These are phyloP conservation scores for Solanum dulcamara DNA, from an alignment of 257 asterid species.

Conservation along the genomic window DNA sequence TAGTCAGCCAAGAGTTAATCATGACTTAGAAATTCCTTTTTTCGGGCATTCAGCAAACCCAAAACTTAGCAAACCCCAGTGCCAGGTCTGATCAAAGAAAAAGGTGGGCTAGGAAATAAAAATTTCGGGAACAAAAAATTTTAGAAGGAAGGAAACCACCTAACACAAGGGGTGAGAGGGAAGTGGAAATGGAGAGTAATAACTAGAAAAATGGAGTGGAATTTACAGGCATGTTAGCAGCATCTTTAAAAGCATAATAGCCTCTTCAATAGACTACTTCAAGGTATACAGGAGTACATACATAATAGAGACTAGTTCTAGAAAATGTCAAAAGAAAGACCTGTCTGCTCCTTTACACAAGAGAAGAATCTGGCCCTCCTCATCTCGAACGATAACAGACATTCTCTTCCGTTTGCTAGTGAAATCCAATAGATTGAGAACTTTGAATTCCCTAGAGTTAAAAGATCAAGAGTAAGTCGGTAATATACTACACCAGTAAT, in stretches of 20 bases:
- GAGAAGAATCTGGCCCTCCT: conserved; percentile 63
- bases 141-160: not conserved
- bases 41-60: not conserved
- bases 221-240: not conserved
- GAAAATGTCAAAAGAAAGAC: conserved; percentile 22
- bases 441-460: conserved; percentile 69
- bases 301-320: not conserved
- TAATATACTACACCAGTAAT: not conserved
- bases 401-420: conserved; percentile 96
- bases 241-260: not conserved
- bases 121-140: not conserved
- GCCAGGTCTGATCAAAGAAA: not conserved
- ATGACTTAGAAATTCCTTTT: not conserved
- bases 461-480: not conserved
- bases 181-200: not conserved
- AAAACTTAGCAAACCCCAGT: not conserved
- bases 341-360: conserved; percentile 97
- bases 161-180: not conserved
- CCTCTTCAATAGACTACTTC: not conserved
- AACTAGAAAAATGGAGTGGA: not conserved
- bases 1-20: not conserved
- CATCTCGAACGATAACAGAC: conserved; percentile 79
- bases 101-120: not conserved
- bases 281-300: not conserved
- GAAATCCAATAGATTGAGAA: conserved; percentile 83